Base-by-base conservation (phyloP, 2,329 filamentous ascomycete genomes). In the Talaromyces piceae region DNA sequence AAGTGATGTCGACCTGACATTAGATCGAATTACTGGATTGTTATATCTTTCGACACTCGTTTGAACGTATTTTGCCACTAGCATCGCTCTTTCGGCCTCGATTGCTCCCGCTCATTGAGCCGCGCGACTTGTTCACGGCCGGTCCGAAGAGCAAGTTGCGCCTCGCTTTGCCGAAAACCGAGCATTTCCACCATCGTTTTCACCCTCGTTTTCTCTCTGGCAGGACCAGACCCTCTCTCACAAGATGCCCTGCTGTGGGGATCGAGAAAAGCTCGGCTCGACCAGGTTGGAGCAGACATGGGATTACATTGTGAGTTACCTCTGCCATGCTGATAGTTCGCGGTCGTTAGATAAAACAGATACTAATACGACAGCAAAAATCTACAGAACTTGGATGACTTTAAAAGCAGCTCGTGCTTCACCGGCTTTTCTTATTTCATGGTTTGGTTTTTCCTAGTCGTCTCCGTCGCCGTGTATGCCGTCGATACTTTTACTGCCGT, bases 401-500 rank as follows among this genome's bases (percentile, higher is more conserved):
- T 96, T 77, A 89, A 86, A 66, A 85, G 87, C 2, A 83, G 80
- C 26, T 91, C 88, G 12, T 90, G 86, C 67, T 83, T 86, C 58
- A 80, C 86, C 1, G 77, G 80, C 7, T 78, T 95, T 58, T 91
- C 90, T 54, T 97, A 96, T 68, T 80, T 76, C 61, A 93, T 90
- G 71, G 79, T 97, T 47, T 93, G 85, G 80, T 77, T 93, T 53
- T 86, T 89, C 59, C 78, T 91, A 41, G 51, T 90, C 48, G 75
- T 94, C 52, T 93, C 89, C 3, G 67, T 91, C 46, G 85, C 88
- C 41, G 90, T 95, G 58, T 96, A 95, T 68, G 83, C 77, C 25
- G 87, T 94, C 65, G 91, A 97, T 71, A 90, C 84, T 55, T 97
- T 96, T 66, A 96, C 91, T 4, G 91, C 91, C 56, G 80, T 96